Evolutionary conservation across 345 rosid genomes (phyloP), one percentile per base, ranked within the genome.

Genomic region (Acer yangbiense): DNA sequence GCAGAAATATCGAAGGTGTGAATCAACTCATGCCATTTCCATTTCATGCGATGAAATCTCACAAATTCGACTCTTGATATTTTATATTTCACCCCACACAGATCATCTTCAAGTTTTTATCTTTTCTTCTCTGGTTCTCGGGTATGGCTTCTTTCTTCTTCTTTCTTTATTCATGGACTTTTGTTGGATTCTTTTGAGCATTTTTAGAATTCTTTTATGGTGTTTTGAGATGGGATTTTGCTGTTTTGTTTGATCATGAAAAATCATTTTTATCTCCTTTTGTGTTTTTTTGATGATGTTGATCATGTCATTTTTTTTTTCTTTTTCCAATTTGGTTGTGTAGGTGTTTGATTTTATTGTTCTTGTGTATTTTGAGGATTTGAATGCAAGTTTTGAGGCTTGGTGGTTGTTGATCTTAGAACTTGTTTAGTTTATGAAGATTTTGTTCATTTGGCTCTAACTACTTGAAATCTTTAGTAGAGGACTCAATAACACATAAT

Each of bases 71-170:
- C 1, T 57, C 21, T 68, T 50, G 73, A 50, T 27, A 13, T 32
- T 32, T 6, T 10, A 70, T 8, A 32, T 20, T 54, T 60, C 14
- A 46, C 25, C 46, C 77, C 39, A 4, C 12, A 18, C 77, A 27
- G 9, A 62, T 74, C 35, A 63, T 57, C 68, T 63, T 9, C 43
- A 8, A 72, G 55, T 55, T 71, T 54, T 54, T 29, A 41, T 72
- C 54, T 72, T n/a, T n/a, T 39, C 48, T 58, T 17, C 75, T 58
- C 20, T 60, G 29, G 43, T 62, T 61, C 46, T 44, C 60, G 27
- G 77, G 77, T 64, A 64, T 46, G 58, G n/a, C 27, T 16, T 35
- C 39, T 35, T 58, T 27, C 12, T 63, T 9, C 6, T 20, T 27
- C 3, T 9, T 20, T 39, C n/a, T 11, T 74, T 11, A n/a, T 23